phyloP scores from a whole-genome alignment of 2,329 filamentous ascomycete genomes.

The Aspergillus tubingensis region DNA sequence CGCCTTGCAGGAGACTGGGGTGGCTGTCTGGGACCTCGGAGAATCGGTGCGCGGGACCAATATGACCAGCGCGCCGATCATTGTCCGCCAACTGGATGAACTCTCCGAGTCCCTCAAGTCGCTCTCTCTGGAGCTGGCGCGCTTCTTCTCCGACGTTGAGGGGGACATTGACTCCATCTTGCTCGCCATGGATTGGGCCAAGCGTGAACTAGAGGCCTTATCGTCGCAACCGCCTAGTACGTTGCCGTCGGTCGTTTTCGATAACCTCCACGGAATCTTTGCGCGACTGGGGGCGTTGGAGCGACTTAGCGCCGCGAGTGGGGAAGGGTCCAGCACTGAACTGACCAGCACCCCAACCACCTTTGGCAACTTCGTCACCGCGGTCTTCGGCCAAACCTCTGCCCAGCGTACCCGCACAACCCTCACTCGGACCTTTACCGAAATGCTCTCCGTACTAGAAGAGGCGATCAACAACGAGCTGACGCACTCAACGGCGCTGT shows the following conservation, averaged over 20 bases:
- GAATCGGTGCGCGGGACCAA: slow-evolving; percentile 87
- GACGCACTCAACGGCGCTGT: slow-evolving; percentile 75
- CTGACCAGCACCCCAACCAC: slow-evolving; percentile 58
- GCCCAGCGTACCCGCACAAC: slow-evolving; percentile 78
- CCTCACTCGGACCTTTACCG: slow-evolving; percentile 82
- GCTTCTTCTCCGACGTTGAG: slow-evolving; percentile 91
- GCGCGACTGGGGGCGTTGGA: slow-evolving; percentile 54
- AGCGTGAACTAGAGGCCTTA: slow-evolving; percentile 75
- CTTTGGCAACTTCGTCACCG: slow-evolving; percentile 68
- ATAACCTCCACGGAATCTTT: slow-evolving; percentile 79
- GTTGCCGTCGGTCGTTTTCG: slow-evolving; percentile 69
- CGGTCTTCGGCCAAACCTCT: slow-evolving; percentile 76
- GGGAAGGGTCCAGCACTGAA: slow-evolving; percentile 24
- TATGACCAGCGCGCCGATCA: slow-evolving; percentile 84
- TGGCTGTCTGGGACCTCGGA: slow-evolving; percentile 91
- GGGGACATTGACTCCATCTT: slow-evolving; percentile 91
- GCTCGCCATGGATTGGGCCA: slow-evolving; percentile 95
- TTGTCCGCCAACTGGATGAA: slow-evolving; percentile 81
- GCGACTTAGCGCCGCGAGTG: slow-evolving; percentile 33
- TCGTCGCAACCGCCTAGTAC: slow-evolving; percentile 62
- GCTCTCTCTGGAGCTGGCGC: slow-evolving; percentile 80
- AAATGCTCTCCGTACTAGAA: slow-evolving; percentile 84
- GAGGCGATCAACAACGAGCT: slow-evolving; percentile 85
- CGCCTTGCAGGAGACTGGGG: slow-evolving; percentile 84
- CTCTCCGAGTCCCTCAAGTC: slow-evolving; percentile 83